Base-by-base conservation (phyloP, 2,329 filamentous ascomycete species). In the Monosporascus sp. region DNA sequence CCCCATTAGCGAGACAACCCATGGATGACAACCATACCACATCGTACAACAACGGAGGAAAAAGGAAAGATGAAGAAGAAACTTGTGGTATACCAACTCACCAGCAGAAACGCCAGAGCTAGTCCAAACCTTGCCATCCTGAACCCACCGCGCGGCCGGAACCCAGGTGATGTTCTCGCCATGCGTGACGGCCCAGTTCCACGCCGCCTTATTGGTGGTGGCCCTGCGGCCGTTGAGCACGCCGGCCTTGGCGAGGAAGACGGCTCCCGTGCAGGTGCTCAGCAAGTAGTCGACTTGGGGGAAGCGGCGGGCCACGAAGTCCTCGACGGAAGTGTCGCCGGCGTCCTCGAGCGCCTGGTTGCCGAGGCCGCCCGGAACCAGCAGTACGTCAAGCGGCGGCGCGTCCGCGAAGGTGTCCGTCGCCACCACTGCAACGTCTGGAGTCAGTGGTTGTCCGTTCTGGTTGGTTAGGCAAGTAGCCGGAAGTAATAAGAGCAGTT, bases 231-330 rank as follows among this genome's bases (percentile, higher is more conserved):
- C 79, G 53, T 86, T 74, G 16, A 88, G 65, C 0, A 86, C 62
- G 0, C 83, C 84, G 0, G 82, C 71, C 22, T 72, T 68, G 0
- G 84, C 83, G 0, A 79, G 70, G 6, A 85, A 64, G 2, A 75
- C 74, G 2, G 78, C 72, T 0, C 85, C 85, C 0, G 82, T 87
- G 62, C 85, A 88, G 0, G 87, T 76, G 0, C 80, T 84, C n/a
- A 87, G 68, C 6, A 85, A 60, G 55, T 79, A 81, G 48, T 72
- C 65, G 7, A 84, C 58, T 7, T 68, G 68, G 0, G 75, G 71
- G 55, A 74, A 79, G 3, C 61, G 59, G 0, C 64, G 58, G 5
- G 58, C 59, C 43, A 84, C 65, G 56, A 76, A 84, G n/a, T 75
- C 66, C 3, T 65, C 63, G 2, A 69, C 60, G 7, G 65, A 50